Percentiles rank a stretch among this genome's conserved stretches.
phyloP scores from a whole-genome alignment of 1,284 basidiomycete species.

The Pholiota adiposa region DNA sequence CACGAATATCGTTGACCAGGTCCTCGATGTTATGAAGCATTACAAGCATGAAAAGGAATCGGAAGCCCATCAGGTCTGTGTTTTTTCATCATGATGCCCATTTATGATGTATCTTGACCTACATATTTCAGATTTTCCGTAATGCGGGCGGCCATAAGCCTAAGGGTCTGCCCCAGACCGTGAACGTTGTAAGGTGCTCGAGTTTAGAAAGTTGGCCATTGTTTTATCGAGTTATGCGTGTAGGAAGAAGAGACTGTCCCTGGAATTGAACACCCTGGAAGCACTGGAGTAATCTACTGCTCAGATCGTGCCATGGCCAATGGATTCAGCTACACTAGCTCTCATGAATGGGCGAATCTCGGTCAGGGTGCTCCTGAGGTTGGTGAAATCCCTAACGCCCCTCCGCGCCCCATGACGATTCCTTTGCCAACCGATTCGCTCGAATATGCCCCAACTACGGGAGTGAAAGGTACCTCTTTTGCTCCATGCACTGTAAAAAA shows the following conservation, averaged over 20 bases:
- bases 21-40: conserved; percentile 57
- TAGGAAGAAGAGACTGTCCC: conserved; percentile 84
- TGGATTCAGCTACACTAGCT: conserved; percentile 79
- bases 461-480: conserved; percentile 69
- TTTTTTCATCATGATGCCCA: background rate
- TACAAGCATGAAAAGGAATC: conserved; percentile 78
- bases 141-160: conserved; percentile 69
- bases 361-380: conserved; percentile 91
- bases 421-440: conserved; percentile 74
- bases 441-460: conserved; percentile 94
- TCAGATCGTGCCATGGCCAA: conserved; percentile 89
- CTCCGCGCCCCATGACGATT: conserved; percentile 67
- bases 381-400: conserved; percentile 80
- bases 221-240: conserved; percentile 9
- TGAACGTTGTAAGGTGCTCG: conserved; percentile 59
- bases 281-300: conserved; percentile 85
- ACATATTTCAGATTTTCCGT: conserved; percentile 62
- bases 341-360: conserved; percentile 82
- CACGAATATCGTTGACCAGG: conserved; percentile 51
- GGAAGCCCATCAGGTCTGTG: conserved; percentile 77
- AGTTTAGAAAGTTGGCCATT: background rate
- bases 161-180: conserved; percentile 66
- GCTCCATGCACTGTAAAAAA: conserved; percentile 2
- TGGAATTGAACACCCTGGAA: conserved; percentile 79
- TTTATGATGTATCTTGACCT: background rate